A percentile compares a stretch with the other conserved stretches of the same genome.
Evolutionary conservation across 2,329 filamentous ascomycete species (phyloP).

Genomic region (Macroventuria anomochaeta): DNA sequence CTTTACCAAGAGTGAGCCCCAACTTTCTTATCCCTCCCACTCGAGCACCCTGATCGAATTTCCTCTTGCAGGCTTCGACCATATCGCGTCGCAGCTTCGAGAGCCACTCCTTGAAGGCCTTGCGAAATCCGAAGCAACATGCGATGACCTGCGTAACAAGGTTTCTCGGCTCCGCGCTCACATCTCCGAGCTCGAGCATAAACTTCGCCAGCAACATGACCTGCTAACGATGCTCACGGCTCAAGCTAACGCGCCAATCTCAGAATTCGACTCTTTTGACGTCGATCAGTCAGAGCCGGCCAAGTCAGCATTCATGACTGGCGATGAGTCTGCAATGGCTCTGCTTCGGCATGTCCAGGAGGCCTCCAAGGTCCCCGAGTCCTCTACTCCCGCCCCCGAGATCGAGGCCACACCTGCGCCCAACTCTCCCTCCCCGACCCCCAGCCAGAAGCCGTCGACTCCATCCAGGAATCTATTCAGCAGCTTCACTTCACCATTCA

Average conservation of each 20-base stretch:
- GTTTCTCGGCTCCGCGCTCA: conserved; percentile 17
- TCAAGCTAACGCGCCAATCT: conserved; percentile 18
- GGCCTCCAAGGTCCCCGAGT: conserved; percentile 16
- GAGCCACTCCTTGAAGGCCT: not conserved
- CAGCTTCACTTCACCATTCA: conserved; percentile 25
- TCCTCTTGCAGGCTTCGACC: conserved; percentile 2
- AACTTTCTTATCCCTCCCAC: conserved; percentile 6
- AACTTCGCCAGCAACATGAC: not conserved
- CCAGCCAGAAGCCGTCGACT: not conserved
- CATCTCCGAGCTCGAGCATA: conserved; percentile 11
- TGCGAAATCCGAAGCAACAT: not conserved
- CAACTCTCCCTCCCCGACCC: not conserved
- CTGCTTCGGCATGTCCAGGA: conserved; percentile 33
- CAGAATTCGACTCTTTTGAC: conserved; percentile 31
- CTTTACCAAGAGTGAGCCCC: conserved; percentile 30
- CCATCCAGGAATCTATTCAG: conserved; percentile 18
- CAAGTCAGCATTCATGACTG: conserved; percentile 20
- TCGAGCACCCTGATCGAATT: not conserved
- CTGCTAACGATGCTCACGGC: not conserved
- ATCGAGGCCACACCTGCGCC: conserved; percentile 3
- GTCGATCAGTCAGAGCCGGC: conserved; percentile 12
- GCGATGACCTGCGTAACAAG: conserved; percentile 11
- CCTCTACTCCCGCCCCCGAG: not conserved
- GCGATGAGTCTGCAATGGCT: conserved; percentile 29
- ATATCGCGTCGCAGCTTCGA: not conserved